A percentile compares a stretch with the other conserved stretches of the same genome.
Conservation (phyloP, 2,329 filamentous ascomycete species). For the Ophiocordyceps australis region DNA sequence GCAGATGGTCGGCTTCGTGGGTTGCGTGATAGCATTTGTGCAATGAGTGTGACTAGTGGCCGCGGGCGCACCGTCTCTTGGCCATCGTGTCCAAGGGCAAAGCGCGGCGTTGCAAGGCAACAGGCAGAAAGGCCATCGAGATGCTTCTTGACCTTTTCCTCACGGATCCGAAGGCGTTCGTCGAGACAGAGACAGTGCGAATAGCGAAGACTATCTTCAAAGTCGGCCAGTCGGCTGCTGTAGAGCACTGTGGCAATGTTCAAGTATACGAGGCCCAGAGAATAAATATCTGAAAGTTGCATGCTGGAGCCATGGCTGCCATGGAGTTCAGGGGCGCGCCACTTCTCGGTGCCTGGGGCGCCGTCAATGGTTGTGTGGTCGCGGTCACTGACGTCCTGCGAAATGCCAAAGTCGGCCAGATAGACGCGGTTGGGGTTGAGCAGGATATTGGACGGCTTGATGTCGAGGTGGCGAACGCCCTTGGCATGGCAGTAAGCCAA, state of each 20-base stretch:
- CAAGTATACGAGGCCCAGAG: conserved; percentile 25
- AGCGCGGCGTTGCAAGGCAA: conserved; percentile 15
- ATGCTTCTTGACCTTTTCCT: conserved; percentile 15
- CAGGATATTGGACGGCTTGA: conserved; percentile 29
- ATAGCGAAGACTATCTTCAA: conserved; percentile 18
- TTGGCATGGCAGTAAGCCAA: conserved; percentile 21
- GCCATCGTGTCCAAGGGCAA: conserved; percentile 16
- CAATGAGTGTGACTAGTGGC: conserved; percentile 18
- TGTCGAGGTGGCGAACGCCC: conserved; percentile 24
- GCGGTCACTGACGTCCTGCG: conserved; percentile 23
- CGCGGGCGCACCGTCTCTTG: conserved; percentile 20
- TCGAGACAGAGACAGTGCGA: conserved; percentile 8
- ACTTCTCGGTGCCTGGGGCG: conserved; percentile 20
- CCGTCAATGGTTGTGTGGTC: conserved; percentile 25
- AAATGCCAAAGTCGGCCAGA: conserved; percentile 29
- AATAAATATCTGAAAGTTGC: conserved; percentile 28
- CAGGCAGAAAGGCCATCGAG: conserved; percentile 14
- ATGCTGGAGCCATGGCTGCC: conserved; percentile 19
- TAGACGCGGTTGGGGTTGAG: conserved; percentile 25
- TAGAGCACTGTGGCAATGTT: conserved; percentile 25
- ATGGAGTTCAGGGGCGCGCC: conserved; percentile 25
- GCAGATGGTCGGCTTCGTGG: conserved; percentile 14
- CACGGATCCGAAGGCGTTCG: conserved; percentile 13
- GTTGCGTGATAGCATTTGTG: conserved; percentile 14
- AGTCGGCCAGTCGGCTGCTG: conserved; percentile 17